Conservation (phyloP, 345 rosid genomes). For the Acer saccharum region DNA sequence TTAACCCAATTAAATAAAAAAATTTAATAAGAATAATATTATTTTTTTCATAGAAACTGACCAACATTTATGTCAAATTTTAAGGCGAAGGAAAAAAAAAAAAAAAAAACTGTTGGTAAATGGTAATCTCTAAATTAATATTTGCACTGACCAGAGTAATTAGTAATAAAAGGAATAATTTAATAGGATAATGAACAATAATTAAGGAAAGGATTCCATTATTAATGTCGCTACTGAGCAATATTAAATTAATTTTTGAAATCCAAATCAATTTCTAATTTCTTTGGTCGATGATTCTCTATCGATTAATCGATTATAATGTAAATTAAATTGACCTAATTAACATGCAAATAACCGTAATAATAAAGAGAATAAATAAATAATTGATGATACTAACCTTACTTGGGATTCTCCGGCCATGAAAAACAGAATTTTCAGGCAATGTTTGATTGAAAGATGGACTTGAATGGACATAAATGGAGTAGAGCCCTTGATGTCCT, state of each 20-base stretch:
- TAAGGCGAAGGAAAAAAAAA: too few relatives aligned
- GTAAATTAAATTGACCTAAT: background rate
- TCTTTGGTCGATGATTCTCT: background rate
- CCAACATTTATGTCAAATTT: background rate
- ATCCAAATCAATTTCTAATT: background rate
- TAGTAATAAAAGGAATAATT: background rate
- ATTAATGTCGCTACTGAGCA: too few relatives aligned
- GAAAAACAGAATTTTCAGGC: conserved; percentile 49
- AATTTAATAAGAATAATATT: too few relatives aligned
- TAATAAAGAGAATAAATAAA: background rate
- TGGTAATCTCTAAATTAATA: too few relatives aligned
- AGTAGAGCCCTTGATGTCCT: conserved; percentile 62
- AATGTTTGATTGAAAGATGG: conserved; percentile 45
- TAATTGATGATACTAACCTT: conserved; percentile 42
- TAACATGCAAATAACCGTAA: background rate
- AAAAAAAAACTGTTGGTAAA: background rate
- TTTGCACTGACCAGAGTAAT: background rate
- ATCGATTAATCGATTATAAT: background rate
- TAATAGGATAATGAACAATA: background rate
- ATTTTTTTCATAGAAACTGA: background rate
- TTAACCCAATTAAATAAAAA: background rate
- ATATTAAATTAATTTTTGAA: background rate
- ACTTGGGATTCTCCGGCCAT: conserved; percentile 71
- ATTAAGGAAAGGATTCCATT: too few relatives aligned
- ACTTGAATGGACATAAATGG: conserved; percentile 73